phyloP scores from a whole-genome alignment of 139 green algal genomes.

The Auxenochlorella pyrenoidosa region DNA sequence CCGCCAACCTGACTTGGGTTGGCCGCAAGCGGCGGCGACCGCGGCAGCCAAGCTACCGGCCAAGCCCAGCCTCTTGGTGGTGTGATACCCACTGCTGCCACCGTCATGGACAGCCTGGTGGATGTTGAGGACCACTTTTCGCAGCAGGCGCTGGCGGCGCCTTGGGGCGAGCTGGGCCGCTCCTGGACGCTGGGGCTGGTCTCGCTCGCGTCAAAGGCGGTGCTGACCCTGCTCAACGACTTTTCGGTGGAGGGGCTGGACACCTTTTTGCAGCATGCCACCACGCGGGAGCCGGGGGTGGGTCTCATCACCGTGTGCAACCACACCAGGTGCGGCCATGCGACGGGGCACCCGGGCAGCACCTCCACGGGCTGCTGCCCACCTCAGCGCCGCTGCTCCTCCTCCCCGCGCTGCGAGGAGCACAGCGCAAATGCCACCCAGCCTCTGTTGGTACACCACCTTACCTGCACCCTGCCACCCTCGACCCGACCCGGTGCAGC shows the following conservation, averaged over 20 bases:
- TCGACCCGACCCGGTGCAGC: constrained; percentile 61
- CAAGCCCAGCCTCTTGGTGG: too few relatives aligned
- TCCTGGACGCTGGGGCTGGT: constrained; percentile 65
- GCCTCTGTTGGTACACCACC: too few relatives aligned
- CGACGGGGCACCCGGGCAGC: not conserved
- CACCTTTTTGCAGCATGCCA: constrained; percentile 42
- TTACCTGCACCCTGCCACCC: too few relatives aligned
- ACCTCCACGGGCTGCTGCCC: not conserved
- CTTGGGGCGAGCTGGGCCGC: constrained; percentile 71
- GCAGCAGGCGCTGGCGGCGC: constrained; percentile 42
- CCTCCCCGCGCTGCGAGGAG: too few relatives aligned
- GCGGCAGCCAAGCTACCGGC: too few relatives aligned
- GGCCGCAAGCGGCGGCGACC: too few relatives aligned
- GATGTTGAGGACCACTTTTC: constrained; percentile 39
- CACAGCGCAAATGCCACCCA: too few relatives aligned
- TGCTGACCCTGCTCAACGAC: constrained; percentile 66
- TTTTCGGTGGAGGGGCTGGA: constrained; percentile 44
- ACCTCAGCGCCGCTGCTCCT: not conserved
- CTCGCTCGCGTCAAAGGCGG: constrained; percentile 57
- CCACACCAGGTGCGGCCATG: constrained; percentile 70
- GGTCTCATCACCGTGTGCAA: constrained; percentile 83
- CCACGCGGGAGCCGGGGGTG: constrained; percentile 36
- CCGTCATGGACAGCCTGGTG: constrained; percentile 43
- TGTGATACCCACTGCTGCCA: too few relatives aligned
- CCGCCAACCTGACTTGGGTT: not conserved